These are phyloP conservation scores for Solanum appendiculatum DNA, from an alignment of 257 asterid species.

Conservation along the genomic window DNA sequence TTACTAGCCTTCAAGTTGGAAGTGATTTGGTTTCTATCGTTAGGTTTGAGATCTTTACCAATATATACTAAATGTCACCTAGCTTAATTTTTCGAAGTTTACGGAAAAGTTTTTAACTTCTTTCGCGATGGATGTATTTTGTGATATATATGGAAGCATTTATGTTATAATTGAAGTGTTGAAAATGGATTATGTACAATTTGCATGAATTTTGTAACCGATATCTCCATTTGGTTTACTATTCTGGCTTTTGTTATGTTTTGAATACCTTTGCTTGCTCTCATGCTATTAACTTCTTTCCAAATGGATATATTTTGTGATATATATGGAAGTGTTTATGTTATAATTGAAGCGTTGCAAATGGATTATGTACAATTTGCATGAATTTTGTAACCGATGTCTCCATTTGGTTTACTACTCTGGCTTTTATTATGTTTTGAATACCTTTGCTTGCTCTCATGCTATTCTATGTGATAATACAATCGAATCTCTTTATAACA, in stretches of 20 bases:
- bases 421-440: neutral
- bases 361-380: neutral
- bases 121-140: neutral
- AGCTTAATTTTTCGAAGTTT: neutral
- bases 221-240: neutral
- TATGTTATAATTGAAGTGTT: neutral
- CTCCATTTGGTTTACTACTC: neutral
- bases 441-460: neutral
- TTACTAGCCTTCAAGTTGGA: constrained; percentile 82
- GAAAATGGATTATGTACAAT: neutral
- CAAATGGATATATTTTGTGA: neutral
- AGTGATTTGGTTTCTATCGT: constrained; percentile 11
- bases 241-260: neutral
- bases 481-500: neutral
- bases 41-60: constrained; percentile 23
- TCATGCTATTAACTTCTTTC: neutral
- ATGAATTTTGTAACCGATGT: neutral
- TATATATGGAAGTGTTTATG: neutral
- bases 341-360: neutral
- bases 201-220: neutral
- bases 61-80: neutral
- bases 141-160: neutral
- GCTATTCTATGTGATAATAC: neutral
- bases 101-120: neutral
- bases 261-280: neutral